Base-by-base conservation (phyloP, 768 basidiomycete genomes). In the Gymnopilus dilepis region DNA sequence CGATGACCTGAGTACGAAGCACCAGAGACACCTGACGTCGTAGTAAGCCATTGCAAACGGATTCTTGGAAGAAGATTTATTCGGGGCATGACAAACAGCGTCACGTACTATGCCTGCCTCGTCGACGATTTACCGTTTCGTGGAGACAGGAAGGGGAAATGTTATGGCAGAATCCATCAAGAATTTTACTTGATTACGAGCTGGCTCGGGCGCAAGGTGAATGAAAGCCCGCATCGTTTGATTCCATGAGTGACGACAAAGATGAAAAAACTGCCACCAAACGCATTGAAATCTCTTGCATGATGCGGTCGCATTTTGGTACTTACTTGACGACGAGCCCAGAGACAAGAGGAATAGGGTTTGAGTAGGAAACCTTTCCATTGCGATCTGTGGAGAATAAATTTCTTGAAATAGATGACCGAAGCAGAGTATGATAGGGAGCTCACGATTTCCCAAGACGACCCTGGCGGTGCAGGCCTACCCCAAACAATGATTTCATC, bases 21-120 rank as follows among this genome's bases (percentile, higher is more conserved):
- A 24, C 6, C 24, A 24, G 7, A 28, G 31, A 28, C 47, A 50
- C 47, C 47, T 50, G 47, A 50, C 47, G 2, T 37, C 11, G 34
- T 28, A 9, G 45, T 50, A 50, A 50, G 47, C 47, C 47, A 50
- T 28, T 30, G 17, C 26, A 50, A 30, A 30, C 19, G 47, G 11
- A 50, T 26, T 50, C 47, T 17, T 50, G 6, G 26, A 50, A 17
- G 26, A 26, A 47, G 47, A 30, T 17, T 22, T 26, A 17, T 50
- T 50, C 47, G 47, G 47, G 28, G 0, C 28, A 50, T 50, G 47
- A 50, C 28, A 50, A 50, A 50, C 47, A 17, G 47, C 47, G 47
- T 50, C 28, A 50, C 30, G n/a, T 31, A 31, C 17, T n/a, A 50
- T 50, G 28, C 15, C 17, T 50, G n/a, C 6, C 11, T 47, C 21